Conservation (phyloP, 257 asterid species). For the Petrea volubilis region DNA sequence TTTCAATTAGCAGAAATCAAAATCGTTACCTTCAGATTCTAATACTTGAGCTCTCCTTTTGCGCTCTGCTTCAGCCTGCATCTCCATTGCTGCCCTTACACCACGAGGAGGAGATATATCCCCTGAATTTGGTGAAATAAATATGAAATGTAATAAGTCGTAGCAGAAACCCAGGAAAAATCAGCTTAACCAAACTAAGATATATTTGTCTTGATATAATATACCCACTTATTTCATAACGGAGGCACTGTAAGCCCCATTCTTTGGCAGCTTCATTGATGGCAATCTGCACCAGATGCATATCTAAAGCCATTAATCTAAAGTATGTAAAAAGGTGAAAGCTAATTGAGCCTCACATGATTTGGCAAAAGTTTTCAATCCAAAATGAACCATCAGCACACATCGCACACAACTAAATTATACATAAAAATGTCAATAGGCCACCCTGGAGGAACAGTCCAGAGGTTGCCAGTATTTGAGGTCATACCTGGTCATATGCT, state of each 20-base stretch:
- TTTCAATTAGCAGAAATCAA: neutral
- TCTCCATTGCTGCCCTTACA: conserved; percentile 79
- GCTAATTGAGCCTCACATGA: neutral
- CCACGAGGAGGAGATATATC: conserved; percentile 81
- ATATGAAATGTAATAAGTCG: neutral
- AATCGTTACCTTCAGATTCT: conserved; percentile 64
- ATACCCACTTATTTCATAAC: conserved; percentile 74
- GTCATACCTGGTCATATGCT: neutral
- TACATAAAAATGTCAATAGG: neutral
- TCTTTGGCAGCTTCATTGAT: conserved; percentile 77
- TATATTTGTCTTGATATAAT: neutral
- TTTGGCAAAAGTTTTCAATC: neutral
- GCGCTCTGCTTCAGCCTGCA: conserved; percentile 91
- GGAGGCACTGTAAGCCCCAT: conserved; percentile 77
- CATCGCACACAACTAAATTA: neutral
- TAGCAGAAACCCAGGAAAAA: neutral
- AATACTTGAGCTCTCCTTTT: conserved; percentile 72
- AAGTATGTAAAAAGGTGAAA: neutral
- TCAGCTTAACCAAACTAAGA: conserved; percentile 1
- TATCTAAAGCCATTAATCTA: conserved; percentile 5
- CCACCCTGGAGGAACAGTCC: neutral
- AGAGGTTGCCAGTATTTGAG: neutral
- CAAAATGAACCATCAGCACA: conserved; percentile 1
- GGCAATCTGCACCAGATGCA: conserved; percentile 47
- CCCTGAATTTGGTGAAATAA: conserved; percentile 34